These are phyloP conservation scores for Scheffersomyces ergatensis DNA, from an alignment of 805 yeast genomes.

Conservation along the genomic window DNA sequence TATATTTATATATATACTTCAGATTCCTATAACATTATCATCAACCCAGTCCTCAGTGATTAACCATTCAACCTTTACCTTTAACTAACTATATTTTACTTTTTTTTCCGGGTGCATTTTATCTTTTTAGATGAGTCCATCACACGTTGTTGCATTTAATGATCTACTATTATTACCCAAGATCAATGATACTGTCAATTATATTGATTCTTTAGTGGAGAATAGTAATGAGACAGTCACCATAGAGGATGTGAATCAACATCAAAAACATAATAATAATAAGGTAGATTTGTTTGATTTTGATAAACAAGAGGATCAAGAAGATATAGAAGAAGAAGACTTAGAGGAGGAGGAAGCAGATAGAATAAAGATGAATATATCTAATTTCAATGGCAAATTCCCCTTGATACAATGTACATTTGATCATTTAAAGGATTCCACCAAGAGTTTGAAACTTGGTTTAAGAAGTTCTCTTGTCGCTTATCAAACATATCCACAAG, in stretches of 20 bases:
- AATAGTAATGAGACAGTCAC: neutral
- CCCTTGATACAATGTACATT: constrained; percentile 12
- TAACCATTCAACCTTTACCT: no score
- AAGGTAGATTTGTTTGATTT: no score
- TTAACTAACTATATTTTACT: no score
- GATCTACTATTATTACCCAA: neutral
- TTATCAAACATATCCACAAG: neutral
- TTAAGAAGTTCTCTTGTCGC: neutral
- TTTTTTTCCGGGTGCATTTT: no score
- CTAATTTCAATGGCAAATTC: constrained; percentile 7
- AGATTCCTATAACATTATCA: no score
- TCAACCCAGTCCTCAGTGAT: no score
- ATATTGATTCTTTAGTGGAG: neutral
- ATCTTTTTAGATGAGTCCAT: no score
- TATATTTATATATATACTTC: no score
- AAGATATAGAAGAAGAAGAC: no score
- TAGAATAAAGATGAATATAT: no score
- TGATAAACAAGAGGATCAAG: no score
- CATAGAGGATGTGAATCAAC: neutral
- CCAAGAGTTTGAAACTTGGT: neutral
- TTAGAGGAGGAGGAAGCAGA: no score
- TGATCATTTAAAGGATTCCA: constrained; percentile 9
- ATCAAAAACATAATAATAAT: neutral
- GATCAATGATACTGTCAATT: neutral
- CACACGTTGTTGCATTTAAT: neutral